Base-by-base conservation (phyloP, 768 basidiomycete species). In the Cystobasidium onofrii region DNA sequence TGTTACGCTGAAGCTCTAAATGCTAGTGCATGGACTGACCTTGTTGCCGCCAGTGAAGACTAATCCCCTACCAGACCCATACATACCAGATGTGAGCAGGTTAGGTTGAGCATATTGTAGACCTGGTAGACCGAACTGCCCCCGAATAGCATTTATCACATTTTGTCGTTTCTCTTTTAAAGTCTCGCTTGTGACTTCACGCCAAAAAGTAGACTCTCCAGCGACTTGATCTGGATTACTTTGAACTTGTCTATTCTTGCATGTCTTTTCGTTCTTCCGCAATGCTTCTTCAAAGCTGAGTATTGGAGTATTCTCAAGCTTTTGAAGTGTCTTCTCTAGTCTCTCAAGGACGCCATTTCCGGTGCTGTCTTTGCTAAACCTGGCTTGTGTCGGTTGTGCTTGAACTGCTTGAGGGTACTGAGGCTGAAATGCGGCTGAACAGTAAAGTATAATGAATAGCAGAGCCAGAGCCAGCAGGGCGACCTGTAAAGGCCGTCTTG, bases 21-120 rank as follows among this genome's bases (percentile, higher is more conserved):
- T n/a, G n/a, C n/a, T n/a, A n/a, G n/a, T n/a, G 33, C 29, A 52
- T 9, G 41, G 20, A 23, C 69, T 3, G 25, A 70, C 66, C 33
- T 52, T 55, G 55, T 71, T 71, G 2, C 69, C 69, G 25, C 69
- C 69, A 15, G 69, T 71, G 29, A 34, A 71, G 27, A 71, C 69
- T 55, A 71, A 31, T 6, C 69, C 69, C 12, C 69, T 3, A 10
- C 55, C 52, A 6, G 25, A 33, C 4, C 69, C 69, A 36, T 34
- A 71, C 69, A 57, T 55, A 10, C 9, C 9, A 29, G 69, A 61
- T 17, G 34, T 27, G 15, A 60, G 15, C 13, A 46, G 33, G 1
- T 60, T 20, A n/a, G 33, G 31, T 31, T 18, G 27, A 20, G 31
- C 50, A 52, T 55, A 18, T 54, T 39, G 54, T 27, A 61, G n/a